These are phyloP conservation scores for Cryptococcus jaspeensis DNA, from an alignment of 1,284 basidiomycete genomes.

Conservation along the genomic window DNA sequence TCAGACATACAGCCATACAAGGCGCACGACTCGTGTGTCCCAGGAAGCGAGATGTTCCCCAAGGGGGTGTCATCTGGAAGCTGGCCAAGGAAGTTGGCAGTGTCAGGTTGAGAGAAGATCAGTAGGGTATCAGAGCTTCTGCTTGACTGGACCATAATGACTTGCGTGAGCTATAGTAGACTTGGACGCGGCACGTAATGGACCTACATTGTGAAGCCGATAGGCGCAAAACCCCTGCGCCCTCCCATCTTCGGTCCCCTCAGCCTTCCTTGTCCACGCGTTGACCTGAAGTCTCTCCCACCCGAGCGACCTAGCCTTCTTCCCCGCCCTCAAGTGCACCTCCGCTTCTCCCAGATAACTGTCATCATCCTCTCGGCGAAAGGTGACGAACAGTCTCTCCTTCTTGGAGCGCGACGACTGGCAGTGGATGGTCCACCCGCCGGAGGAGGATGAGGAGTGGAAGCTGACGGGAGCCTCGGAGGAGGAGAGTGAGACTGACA, in stretches of 20 bases:
- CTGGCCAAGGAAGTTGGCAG: conserved; percentile 28
- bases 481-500: not conserved
- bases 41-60: conserved; percentile 70
- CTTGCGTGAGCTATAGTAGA: not conserved
- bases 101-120: conserved; percentile 18
- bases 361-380: not conserved
- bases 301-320: not conserved
- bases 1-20: conserved; percentile 33
- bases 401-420: not conserved
- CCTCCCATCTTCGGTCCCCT: not conserved
- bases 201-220: conserved; percentile 10
- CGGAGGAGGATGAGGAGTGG: not conserved
- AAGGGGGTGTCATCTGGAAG: conserved; percentile 65
- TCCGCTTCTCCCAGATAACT: not conserved
- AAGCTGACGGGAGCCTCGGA: not conserved
- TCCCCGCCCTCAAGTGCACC: not conserved
- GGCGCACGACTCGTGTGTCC: conserved; percentile 53
- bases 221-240: conserved; percentile 6
- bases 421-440: not conserved
- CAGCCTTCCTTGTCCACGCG: not conserved
- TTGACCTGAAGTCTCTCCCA: conserved; percentile 12
- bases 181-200: not conserved
- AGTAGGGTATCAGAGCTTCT: conserved; percentile 12
- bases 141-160: not conserved
- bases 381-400: not conserved